Conservation (phyloP, 2,329 filamentous ascomycete genomes). For the Neocucurbitaria cava region DNA sequence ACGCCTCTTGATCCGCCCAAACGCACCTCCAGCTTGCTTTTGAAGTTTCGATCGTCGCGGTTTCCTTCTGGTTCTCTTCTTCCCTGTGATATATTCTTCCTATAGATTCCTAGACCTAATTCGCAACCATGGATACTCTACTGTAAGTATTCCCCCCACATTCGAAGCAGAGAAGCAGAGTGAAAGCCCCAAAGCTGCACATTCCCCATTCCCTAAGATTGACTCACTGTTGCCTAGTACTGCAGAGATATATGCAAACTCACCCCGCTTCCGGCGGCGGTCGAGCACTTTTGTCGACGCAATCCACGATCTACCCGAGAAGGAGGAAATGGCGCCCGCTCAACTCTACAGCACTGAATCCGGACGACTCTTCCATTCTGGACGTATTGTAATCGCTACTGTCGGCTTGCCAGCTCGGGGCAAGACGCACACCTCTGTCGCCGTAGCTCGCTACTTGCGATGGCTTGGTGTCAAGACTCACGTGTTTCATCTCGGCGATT, state of each 20-base stretch:
- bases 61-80: constrained; percentile 8
- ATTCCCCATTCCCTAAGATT: neutral
- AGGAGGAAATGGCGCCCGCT: constrained; percentile 85
- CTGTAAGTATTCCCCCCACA: constrained; percentile 58
- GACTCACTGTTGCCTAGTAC: constrained; percentile 64
- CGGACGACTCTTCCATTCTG: constrained; percentile 94
- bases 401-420: constrained; percentile 93
- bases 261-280: constrained; percentile 86
- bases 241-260: constrained; percentile 89
- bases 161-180: constrained; percentile 15
- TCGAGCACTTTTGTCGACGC: constrained; percentile 97
- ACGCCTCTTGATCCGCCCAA: constrained; percentile 23
- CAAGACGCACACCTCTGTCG: constrained; percentile 98
- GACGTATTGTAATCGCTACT: constrained; percentile 95
- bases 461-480: constrained; percentile 98
- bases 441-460: constrained; percentile 89
- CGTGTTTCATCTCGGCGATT: constrained; percentile 97
- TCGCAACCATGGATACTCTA: constrained; percentile 64
- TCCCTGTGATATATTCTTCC: constrained; percentile 6
- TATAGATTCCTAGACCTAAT: constrained; percentile 11
- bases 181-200: constrained; percentile 8
- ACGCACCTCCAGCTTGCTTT: constrained; percentile 12
- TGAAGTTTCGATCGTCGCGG: constrained; percentile 6
- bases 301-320: constrained; percentile 90
- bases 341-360: constrained; percentile 99